Percentiles rank a stretch among this genome's conserved stretches.
These are phyloP conservation scores for Aspergillus neotritici DNA, from an alignment of 2,329 filamentous ascomycete species.

Conservation along the genomic window DNA sequence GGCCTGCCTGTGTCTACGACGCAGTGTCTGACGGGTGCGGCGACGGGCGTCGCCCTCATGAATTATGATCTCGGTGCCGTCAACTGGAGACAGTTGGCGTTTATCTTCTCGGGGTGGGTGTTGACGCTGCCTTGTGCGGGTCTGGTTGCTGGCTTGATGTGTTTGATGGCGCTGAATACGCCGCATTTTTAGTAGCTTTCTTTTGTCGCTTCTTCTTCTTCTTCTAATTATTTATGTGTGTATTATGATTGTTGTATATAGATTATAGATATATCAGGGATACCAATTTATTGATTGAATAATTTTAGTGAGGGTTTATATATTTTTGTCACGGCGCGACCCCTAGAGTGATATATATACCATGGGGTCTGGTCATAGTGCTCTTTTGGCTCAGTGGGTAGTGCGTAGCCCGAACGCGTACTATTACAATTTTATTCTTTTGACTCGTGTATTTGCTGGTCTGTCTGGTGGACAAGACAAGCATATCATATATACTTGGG, in stretches of 20 bases:
- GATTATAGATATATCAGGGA: not conserved
- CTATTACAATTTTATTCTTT: no score
- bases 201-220: no score
- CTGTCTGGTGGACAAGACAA: no score
- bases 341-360: no score
- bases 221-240: not conserved
- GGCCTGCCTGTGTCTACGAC: conserved; percentile 36
- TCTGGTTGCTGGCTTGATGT: conserved; percentile 36
- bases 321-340: no score
- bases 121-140: conserved; percentile 42
- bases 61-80: conserved; percentile 36
- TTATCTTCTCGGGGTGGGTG: conserved; percentile 43
- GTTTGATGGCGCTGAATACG: conserved; percentile 39
- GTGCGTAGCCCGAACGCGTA: no score
- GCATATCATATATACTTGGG: no score
- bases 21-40: conserved; percentile 34
- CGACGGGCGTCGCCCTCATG: conserved; percentile 34
- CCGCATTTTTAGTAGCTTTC: conserved; percentile 32
- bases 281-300: no score
- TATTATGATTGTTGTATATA: not conserved
- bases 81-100: conserved; percentile 42
- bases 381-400: no score
- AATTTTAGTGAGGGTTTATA: no score
- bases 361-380: no score
- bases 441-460: no score